Conservation (phyloP, 2,329 filamentous ascomycete genomes). For the Botryotinia narcissicola region DNA sequence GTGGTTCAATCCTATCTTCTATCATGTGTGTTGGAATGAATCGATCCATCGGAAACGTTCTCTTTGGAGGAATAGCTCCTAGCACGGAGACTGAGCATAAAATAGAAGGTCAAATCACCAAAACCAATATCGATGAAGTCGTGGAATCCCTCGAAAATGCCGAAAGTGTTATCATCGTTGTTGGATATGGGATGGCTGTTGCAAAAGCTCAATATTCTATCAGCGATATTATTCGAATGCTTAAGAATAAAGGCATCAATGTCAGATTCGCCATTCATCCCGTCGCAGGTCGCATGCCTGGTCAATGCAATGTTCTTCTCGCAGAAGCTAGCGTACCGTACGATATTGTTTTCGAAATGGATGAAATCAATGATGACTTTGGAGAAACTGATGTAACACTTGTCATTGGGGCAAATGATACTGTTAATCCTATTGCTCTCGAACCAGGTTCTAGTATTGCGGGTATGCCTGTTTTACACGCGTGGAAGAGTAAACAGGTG, state of each 20-base stretch:
- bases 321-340: constrained; percentile 87
- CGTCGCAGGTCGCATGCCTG: constrained; percentile 87
- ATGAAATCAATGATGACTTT: constrained; percentile 94
- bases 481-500: constrained; percentile 91
- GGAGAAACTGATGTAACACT: constrained; percentile 79
- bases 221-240: constrained; percentile 71
- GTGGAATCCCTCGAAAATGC: constrained; percentile 72
- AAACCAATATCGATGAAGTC: constrained; percentile 77
- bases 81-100: constrained; percentile 64
- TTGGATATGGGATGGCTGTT: constrained; percentile 92
- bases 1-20: constrained; percentile 84
- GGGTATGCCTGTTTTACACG: constrained; percentile 88
- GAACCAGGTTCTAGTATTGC: constrained; percentile 82
- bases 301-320: constrained; percentile 87
- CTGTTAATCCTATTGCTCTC: constrained; percentile 84
- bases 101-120: constrained; percentile 75
- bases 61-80: constrained; percentile 78
- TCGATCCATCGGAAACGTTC: constrained; percentile 79
- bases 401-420: constrained; percentile 90
- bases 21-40: constrained; percentile 92
- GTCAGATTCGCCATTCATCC: constrained; percentile 90
- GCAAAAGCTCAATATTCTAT: constrained; percentile 92
- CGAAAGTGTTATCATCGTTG: constrained; percentile 78
- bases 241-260: constrained; percentile 73
- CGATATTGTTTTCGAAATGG: constrained; percentile 92